Evolutionary conservation across 2,329 filamentous ascomycete genomes (phyloP).

Genomic region (Apiospora hydei): DNA sequence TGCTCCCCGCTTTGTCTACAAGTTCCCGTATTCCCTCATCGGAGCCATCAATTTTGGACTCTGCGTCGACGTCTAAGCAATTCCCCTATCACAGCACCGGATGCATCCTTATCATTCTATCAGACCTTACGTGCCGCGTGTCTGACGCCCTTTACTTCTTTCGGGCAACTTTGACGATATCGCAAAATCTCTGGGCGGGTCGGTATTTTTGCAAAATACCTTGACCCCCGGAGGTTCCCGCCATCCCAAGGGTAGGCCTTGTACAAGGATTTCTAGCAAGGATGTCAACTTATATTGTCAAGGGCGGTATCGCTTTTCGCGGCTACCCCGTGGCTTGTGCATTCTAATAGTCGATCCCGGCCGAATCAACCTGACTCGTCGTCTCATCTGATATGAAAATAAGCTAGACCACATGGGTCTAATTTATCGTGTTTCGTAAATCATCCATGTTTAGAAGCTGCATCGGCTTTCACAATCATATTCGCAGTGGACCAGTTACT

Average conservation of each 20-base stretch:
- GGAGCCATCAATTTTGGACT: no score
- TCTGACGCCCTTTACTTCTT: no score
- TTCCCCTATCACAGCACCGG: no score
- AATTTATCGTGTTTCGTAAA: no score
- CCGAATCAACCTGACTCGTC: neutral
- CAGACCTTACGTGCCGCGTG: no score
- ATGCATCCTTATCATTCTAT: no score
- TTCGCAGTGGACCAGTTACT: neutral
- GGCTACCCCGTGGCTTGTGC: neutral
- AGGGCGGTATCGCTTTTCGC: neutral
- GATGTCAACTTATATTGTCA: neutral
- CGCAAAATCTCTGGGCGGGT: no score
- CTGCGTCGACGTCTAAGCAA: no score
- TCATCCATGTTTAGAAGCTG: neutral
- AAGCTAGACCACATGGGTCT: neutral
- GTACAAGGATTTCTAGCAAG: neutral
- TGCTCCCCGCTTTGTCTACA: no score
- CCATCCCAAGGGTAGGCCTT: neutral
- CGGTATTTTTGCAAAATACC: neutral
- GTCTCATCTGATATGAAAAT: neutral
- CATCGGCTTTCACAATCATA: neutral
- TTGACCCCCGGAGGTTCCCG: neutral
- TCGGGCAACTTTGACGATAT: no score
- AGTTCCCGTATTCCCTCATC: no score
- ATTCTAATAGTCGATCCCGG: neutral